Evolutionary conservation across 805 yeast species (phyloP).

Genomic region (Starmerella lactis-condensi): DNA sequence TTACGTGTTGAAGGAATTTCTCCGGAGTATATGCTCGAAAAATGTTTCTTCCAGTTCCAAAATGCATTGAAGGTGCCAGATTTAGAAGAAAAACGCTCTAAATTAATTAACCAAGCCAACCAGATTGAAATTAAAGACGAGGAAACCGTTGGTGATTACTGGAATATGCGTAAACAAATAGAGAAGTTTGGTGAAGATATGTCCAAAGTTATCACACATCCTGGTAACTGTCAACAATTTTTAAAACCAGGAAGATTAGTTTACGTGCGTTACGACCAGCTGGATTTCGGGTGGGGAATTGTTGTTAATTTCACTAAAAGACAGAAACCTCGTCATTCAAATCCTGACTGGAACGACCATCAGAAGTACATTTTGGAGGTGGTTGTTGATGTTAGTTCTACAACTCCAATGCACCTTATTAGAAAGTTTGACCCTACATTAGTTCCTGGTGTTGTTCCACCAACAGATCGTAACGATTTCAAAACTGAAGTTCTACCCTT

Average conservation of each 20-base stretch:
- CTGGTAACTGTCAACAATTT: conserved; percentile 66
- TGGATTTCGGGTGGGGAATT: conserved; percentile 93
- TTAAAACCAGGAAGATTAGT: conserved; percentile 78
- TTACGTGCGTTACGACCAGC: conserved; percentile 36
- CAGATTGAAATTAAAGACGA: conserved; percentile 53
- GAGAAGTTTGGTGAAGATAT: conserved; percentile 55
- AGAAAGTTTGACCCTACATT: conserved; percentile 61
- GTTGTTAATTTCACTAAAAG: conserved; percentile 64
- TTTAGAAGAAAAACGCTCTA: conserved; percentile 48
- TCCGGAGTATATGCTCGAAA: conserved; percentile 90
- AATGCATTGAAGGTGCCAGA: conserved; percentile 78
- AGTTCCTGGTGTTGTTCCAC: conserved; percentile 79
- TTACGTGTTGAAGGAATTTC: conserved; percentile 97
- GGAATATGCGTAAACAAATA: conserved; percentile 59
- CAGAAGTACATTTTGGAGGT: conserved; percentile 80
- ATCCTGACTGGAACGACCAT: conserved; percentile 54
- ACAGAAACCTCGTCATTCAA: conserved; percentile 29
- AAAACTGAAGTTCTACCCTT: conserved; percentile 69
- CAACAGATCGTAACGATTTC: conserved; percentile 46
- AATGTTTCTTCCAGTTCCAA: conserved; percentile 89
- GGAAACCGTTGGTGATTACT: conserved; percentile 55
- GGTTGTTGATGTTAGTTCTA: conserved; percentile 53
- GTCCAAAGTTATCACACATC: conserved; percentile 72
- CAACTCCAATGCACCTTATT: conserved; percentile 57
- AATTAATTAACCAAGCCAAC: conserved; percentile 32